Evolutionary conservation across 179 eudicot genomes (phyloP), one percentile per base, ranked within the genome.

Genomic region (Pouteria campechiana): DNA sequence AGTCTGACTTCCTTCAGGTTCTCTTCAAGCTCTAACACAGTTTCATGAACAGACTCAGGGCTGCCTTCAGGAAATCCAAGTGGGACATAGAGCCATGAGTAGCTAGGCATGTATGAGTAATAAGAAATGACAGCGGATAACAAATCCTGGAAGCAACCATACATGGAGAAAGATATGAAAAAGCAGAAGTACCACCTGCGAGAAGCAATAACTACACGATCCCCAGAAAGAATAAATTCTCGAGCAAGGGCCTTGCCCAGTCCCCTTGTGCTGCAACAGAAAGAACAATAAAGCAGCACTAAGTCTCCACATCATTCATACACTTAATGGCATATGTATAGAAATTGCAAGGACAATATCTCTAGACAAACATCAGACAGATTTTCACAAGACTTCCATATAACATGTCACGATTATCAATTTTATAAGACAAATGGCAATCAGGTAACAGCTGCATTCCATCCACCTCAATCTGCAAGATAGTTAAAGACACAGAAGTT

Each of bases 171-270:
- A 13, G 14, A 37, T 23, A 16, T 27, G 12, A 13, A 10, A 17
- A 27, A 28, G 9, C 25, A 52, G 44, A 43, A 44, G 44, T 32
- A 60, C 60, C 64, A 89, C 98, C 95, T 79, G 62, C 98, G 95
- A 25, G 98, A 86, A 40, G 98, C 67, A 46, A 90, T 73, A 40
- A 90, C 83, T 11, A 90, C 95, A 32, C 92, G 73, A 56, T 90
- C 98, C 50, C 98, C 98, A 20, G 98, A 90, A 48, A 86, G 95
- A 64, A 90, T 69, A 59, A 90, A 90, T 49, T 90, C 98, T 43
- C 98, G 75, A 37, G 95, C 95, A 60, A 90, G 86, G 52, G 98
- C 98, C 68, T 90, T 90, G 21, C 98, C 98, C 29, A 90, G 72
- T 50, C 98, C 98, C 59, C 98, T 69, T 34, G 98, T 90, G 68